Conservation (phyloP, 257 asterid genomes). For the Agastache rugosa region DNA sequence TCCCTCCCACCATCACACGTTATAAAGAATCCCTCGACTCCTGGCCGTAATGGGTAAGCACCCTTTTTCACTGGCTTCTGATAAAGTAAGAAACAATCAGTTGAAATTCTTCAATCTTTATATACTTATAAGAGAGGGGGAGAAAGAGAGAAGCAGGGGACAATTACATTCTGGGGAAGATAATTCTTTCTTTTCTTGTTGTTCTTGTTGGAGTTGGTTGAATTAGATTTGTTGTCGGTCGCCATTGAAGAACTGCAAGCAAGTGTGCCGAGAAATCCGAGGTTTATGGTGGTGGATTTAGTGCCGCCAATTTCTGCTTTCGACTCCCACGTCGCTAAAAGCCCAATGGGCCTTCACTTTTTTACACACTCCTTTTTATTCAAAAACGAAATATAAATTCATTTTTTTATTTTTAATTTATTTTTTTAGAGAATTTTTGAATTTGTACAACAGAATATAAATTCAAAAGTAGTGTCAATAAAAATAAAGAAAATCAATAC, state of each 20-base stretch:
- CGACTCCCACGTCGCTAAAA: neutral
- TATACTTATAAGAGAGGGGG: neutral
- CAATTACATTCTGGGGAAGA: slow-evolving; percentile 74
- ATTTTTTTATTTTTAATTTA: too few species aligned
- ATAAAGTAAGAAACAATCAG: slow-evolving; percentile 29
- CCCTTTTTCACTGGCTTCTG: slow-evolving; percentile 93
- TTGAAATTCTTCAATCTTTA: slow-evolving; percentile 16
- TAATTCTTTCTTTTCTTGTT: slow-evolving; percentile 75
- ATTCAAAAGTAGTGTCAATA: too few species aligned
- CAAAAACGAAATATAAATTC: too few species aligned
- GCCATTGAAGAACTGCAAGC: slow-evolving; percentile 56
- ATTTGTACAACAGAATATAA: too few species aligned
- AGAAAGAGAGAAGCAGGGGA: neutral
- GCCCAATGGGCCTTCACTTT: slow-evolving; percentile 36
- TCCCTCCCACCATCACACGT: slow-evolving; percentile 99
- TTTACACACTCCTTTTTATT: too few species aligned
- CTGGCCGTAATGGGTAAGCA: slow-evolving; percentile 77
- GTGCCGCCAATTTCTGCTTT: slow-evolving; percentile 25
- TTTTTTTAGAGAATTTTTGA: too few species aligned
- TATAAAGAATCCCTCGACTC: slow-evolving; percentile 89
- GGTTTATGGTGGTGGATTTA: slow-evolving; percentile 7
- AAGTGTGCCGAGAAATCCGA: slow-evolving; percentile 8
- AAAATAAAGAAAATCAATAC: too few species aligned
- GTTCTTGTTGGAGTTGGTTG: slow-evolving; percentile 42
- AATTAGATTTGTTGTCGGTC: slow-evolving; percentile 60